Percentiles rank a stretch among this genome's conserved stretches.
phyloP scores from a whole-genome alignment of 129 eudicot genomes.

The Flaveria sonorensis region DNA sequence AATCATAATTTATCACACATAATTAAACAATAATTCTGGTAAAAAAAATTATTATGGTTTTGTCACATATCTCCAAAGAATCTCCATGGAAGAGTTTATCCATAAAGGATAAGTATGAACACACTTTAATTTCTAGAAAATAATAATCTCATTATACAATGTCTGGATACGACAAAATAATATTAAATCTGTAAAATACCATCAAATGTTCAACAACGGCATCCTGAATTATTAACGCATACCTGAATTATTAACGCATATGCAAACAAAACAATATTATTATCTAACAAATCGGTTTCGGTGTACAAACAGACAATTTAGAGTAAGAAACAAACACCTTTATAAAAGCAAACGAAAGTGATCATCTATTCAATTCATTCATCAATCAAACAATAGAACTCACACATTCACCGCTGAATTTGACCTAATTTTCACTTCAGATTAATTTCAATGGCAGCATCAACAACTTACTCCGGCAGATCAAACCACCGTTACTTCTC shows the following conservation, averaged over 20 bases:
- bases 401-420: not conserved
- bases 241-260: not conserved
- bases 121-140: too few species aligned
- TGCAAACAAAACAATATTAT: not conserved
- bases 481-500: slow-evolving; percentile 57
- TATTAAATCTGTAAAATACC: not conserved
- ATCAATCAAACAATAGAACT: not conserved
- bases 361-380: not conserved
- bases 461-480: slow-evolving; percentile 56
- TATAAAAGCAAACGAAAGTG: not conserved
- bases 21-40: too few species aligned
- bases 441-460: slow-evolving; percentile 51
- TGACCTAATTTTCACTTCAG: not conserved
- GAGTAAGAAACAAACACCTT: not conserved
- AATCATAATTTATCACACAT: too few species aligned
- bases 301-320: not conserved
- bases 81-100: too few species aligned
- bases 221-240: not conserved
- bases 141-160: too few species aligned
- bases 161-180: too few species aligned
- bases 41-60: too few species aligned
- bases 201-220: not conserved
- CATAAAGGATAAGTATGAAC: too few species aligned
- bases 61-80: too few species aligned
- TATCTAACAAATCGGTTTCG: not conserved